A percentile compares a stretch with the other conserved stretches of the same genome.
Evolutionary conservation across 2,329 filamentous ascomycete species (phyloP).

Genomic region (Phoma herbarum): DNA sequence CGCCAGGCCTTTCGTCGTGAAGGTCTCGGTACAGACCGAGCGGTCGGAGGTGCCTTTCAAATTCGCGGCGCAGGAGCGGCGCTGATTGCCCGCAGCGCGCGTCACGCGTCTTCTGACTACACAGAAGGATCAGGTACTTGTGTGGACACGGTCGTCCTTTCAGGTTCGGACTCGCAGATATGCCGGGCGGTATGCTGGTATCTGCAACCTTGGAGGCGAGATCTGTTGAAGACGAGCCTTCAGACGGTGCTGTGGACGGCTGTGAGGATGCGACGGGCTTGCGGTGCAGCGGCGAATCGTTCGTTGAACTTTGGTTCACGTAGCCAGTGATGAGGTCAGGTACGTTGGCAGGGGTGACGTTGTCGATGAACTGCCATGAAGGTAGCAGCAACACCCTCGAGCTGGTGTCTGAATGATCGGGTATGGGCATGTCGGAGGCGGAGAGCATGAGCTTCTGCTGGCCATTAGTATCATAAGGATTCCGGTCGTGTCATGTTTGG

Average conservation of each 20-base stretch:
- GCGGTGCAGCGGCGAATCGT: slow-evolving; percentile 66
- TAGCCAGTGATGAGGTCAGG: slow-evolving; percentile 75
- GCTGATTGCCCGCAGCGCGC: slow-evolving; percentile 94
- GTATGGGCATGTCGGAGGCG: slow-evolving; percentile 88
- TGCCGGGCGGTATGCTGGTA: slow-evolving; percentile 36
- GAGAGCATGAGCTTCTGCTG: slow-evolving; percentile 83
- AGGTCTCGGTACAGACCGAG: slow-evolving; percentile 86
- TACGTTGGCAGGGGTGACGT: slow-evolving; percentile 79
- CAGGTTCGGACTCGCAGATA: slow-evolving; percentile 53
- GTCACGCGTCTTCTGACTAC: slow-evolving; percentile 93
- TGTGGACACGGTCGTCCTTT: slow-evolving; percentile 77
- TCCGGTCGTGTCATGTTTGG: background rate
- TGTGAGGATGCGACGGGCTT: slow-evolving; percentile 7
- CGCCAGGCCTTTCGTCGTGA: slow-evolving; percentile 87
- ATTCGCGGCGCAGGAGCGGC: slow-evolving; percentile 84
- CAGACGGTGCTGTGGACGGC: slow-evolving; percentile 23
- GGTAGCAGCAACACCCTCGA: slow-evolving; percentile 87
- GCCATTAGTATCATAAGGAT: background rate
- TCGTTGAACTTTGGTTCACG: slow-evolving; percentile 78
- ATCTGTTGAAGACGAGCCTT: slow-evolving; percentile 22
- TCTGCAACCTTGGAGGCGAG: slow-evolving; percentile 27
- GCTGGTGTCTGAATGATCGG: slow-evolving; percentile 67
- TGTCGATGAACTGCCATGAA: slow-evolving; percentile 81
- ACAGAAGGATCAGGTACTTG: slow-evolving; percentile 86
- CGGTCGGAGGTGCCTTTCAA: slow-evolving; percentile 87